Base-by-base conservation (phyloP, 2,329 filamentous ascomycete species). In the Bipolaris victoriae region DNA sequence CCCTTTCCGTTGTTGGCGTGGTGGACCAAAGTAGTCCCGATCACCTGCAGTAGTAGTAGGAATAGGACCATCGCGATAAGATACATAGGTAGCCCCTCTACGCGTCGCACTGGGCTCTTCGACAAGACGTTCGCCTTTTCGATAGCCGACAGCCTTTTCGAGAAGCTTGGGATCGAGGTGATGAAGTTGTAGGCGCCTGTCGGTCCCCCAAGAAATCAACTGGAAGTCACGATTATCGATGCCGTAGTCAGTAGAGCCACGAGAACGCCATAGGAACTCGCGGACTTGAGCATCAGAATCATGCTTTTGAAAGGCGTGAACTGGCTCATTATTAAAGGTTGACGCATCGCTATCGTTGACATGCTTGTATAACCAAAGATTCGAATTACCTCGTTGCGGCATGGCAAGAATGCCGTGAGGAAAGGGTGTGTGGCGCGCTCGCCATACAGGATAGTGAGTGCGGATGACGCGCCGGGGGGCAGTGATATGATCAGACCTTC, bases 381-480 rank as follows among this genome's bases (percentile, higher is more conserved):
- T 86, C 36, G 90, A 91, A 33, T 93, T 92, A 50, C 91, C 91
- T 64, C 91, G 90, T 74, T 97, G 92, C 1, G 94, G 92, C 91
- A 97, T 97, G 26, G 91, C 92, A 50, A 97, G 79, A 16, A 97
- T 79, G 4, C 93, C 93, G 75, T 85, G 87, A 29, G 92, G 92
- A 73, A 97, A 97, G 0, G 93, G 93, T 0, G 93, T 96, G 71
- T 97, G 92, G 3, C 93, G 86, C 49, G 94, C 92, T 69, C 93
- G 86, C 91, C 92, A 96, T 20, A 97, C 89, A 0, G 93, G 94
- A 69, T 93, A 97, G 2, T 89, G 85, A 1, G 93, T 95, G 46
- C 84, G 82, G 52, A 97, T 93, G 43, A 92, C 84, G 58, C 90
- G 87, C 22, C 57, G 57, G 6, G 72, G 71, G 5, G 55, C 60